Conservation (phyloP, 352 stramenopile genomes). For the Globisporangium solare region DNA sequence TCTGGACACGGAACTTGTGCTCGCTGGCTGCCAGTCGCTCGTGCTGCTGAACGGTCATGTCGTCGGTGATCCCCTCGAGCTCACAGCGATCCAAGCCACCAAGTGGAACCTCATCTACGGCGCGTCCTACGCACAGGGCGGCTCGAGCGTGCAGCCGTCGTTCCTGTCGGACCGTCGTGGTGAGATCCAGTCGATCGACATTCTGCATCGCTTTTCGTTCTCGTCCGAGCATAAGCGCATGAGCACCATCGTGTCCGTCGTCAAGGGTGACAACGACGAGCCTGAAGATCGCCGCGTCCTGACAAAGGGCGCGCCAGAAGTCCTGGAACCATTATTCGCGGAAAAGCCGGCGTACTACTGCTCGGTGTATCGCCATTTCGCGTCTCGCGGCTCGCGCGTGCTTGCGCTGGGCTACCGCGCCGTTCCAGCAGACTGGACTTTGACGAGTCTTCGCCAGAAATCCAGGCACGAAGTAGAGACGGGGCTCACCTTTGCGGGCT, state of each 20-base stretch:
- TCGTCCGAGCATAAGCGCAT: conserved; percentile 89
- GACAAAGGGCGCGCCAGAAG: conserved; percentile 94
- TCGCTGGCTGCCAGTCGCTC: conserved; percentile 91
- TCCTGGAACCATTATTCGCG: conserved; percentile 69
- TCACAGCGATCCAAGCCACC: conserved; percentile 87
- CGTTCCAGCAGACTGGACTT: conserved; percentile 24
- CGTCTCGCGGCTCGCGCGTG: conserved; percentile 53
- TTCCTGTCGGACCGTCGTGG: conserved; percentile 24
- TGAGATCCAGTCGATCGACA: conserved; percentile 30
- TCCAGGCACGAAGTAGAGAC: conserved; percentile 67
- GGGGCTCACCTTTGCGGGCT: conserved; percentile 87
- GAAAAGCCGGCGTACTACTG: conserved; percentile 68
- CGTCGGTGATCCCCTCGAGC: conserved; percentile 93
- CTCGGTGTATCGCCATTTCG: conserved; percentile 38
- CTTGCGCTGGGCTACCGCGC: conserved; percentile 84
- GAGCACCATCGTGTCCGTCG: conserved; percentile 73
- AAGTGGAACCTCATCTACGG: conserved; percentile 32
- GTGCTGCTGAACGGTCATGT: conserved; percentile 82
- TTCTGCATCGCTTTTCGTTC: conserved; percentile 88
- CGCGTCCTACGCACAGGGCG: conserved; percentile 8
- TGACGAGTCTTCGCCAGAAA: conserved; percentile 18
- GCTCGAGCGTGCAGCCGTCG: conserved; percentile 20
- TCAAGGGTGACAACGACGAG: conserved; percentile 30
- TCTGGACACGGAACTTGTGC: conserved; percentile 31
- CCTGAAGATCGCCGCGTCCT: conserved; percentile 41